These are phyloP conservation scores for Raffaelea deltoideospora DNA, from an alignment of 2,329 filamentous ascomycete species.

Conservation along the genomic window DNA sequence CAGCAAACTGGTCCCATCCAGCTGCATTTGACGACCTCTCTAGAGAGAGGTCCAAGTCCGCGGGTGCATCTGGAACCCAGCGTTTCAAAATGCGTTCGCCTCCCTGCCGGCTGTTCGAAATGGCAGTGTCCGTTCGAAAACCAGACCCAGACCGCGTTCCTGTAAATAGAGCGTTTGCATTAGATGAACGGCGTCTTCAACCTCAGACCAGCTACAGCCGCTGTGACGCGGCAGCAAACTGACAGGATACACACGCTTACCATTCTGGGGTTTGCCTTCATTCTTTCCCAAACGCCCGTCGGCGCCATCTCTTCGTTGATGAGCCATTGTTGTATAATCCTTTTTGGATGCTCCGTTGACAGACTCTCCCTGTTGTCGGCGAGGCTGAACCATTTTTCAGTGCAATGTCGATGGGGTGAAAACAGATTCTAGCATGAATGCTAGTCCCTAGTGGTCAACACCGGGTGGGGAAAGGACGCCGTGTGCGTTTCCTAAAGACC, in stretches of 20 bases:
- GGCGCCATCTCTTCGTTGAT: slow-evolving; percentile 17
- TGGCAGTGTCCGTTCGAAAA: slow-evolving; percentile 81
- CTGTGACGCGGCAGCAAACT: background rate
- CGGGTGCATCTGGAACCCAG: slow-evolving; percentile 58
- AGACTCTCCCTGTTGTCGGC: slow-evolving; percentile 17
- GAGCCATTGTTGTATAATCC: too few species aligned
- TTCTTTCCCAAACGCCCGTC: slow-evolving; percentile 17
- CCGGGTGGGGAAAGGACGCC: too few species aligned
- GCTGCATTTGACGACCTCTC: slow-evolving; percentile 38
- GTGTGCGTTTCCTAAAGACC: background rate
- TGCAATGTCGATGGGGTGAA: too few species aligned
- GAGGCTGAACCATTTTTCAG: slow-evolving; percentile 14
- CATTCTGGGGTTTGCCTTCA: slow-evolving; percentile 23
- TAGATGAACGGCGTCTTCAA: background rate
- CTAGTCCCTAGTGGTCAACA: background rate
- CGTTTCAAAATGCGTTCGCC: slow-evolving; percentile 64
- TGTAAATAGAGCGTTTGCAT: slow-evolving; percentile 17
- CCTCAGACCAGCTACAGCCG: background rate
- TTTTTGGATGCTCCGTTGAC: too few species aligned
- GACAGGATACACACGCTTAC: slow-evolving; percentile 13
- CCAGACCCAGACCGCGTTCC: slow-evolving; percentile 50
- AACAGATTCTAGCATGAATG: background rate
- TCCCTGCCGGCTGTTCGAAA: slow-evolving; percentile 56
- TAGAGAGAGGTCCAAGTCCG: slow-evolving; percentile 54
- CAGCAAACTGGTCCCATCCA: slow-evolving; percentile 87